Evolutionary conservation across 2,329 filamentous ascomycete species (phyloP).

Genomic region (Claviceps paspali): DNA sequence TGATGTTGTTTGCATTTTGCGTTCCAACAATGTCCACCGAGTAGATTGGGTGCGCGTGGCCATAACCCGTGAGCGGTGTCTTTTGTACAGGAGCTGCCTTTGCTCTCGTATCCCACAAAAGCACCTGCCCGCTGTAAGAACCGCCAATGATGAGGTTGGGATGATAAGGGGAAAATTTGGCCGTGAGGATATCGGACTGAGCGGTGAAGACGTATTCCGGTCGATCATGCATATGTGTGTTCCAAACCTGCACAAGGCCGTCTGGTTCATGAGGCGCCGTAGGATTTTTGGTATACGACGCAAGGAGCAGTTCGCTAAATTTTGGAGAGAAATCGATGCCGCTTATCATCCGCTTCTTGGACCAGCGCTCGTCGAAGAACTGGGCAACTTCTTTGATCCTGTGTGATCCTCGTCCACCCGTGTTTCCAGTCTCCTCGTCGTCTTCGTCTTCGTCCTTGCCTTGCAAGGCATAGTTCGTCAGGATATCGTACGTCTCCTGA

Average conservation of each 20-base stretch:
- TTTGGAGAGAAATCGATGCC: slow-evolving; percentile 92
- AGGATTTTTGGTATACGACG: slow-evolving; percentile 94
- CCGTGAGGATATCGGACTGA: slow-evolving; percentile 85
- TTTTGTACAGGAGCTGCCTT: slow-evolving; percentile 85
- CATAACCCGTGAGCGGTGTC: slow-evolving; percentile 84
- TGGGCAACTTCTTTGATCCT: slow-evolving; percentile 78
- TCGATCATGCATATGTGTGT: slow-evolving; percentile 81
- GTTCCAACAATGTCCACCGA: slow-evolving; percentile 91
- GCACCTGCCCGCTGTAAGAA: slow-evolving; percentile 89
- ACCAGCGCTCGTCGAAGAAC: slow-evolving; percentile 91
- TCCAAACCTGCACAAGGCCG: slow-evolving; percentile 93
- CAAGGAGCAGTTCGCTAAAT: slow-evolving; percentile 82
- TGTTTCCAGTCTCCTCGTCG: slow-evolving; percentile 60
- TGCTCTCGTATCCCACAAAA: slow-evolving; percentile 91
- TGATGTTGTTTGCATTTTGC: slow-evolving; percentile 97
- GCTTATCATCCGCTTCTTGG: slow-evolving; percentile 94
- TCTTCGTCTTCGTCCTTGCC: slow-evolving; percentile 65
- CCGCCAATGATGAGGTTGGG: slow-evolving; percentile 92
- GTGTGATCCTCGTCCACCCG: slow-evolving; percentile 53
- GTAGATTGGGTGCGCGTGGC: slow-evolving; percentile 94
- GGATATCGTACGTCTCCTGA: slow-evolving; percentile 79
- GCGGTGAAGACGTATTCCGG: slow-evolving; percentile 96
- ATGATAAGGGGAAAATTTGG: slow-evolving; percentile 97
- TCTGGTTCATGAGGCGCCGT: slow-evolving; percentile 87
- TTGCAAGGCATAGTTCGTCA: slow-evolving; percentile 83